Percentiles rank a stretch among this genome's conserved stretches.
phyloP scores from a whole-genome alignment of 352 stramenopile genomes.

The Pythium brassicae region DNA sequence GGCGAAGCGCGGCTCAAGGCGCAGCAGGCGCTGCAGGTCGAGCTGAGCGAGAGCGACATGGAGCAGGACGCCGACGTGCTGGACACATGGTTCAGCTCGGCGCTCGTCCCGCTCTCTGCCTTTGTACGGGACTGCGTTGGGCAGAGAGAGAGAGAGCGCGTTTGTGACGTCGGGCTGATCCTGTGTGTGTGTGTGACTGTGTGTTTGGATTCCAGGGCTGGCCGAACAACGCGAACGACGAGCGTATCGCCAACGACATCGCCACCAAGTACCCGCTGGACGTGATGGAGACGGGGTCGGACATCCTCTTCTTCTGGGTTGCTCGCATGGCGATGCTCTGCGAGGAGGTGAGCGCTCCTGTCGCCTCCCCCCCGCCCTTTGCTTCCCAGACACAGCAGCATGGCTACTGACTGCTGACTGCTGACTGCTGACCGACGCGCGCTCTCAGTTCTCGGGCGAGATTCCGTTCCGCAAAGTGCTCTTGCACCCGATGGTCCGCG shows the following conservation, averaged over 20 bases:
- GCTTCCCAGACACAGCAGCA: too few relatives aligned
- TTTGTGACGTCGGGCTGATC: not conserved
- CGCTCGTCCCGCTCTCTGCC: slow-evolving; percentile 91
- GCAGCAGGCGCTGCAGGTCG: slow-evolving; percentile 68
- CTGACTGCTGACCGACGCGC: not conserved
- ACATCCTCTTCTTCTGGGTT: slow-evolving; percentile 99
- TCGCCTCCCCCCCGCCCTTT: too few relatives aligned
- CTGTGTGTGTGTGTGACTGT: slow-evolving; percentile 27
- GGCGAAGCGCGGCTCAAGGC: slow-evolving; percentile 90
- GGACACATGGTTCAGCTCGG: slow-evolving; percentile 99
- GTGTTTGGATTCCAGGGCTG: slow-evolving; percentile 69
- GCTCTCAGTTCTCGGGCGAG: slow-evolving; percentile 79
- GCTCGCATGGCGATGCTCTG: slow-evolving; percentile 99
- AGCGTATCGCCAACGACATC: slow-evolving; percentile 21
- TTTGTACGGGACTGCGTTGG: slow-evolving; percentile 28
- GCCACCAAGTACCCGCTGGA: slow-evolving; percentile 51
- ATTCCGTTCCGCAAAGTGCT: slow-evolving; percentile 99
- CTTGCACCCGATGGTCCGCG: slow-evolving; percentile 99
- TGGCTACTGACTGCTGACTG: not conserved
- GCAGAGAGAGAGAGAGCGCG: too few relatives aligned
- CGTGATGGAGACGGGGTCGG: slow-evolving; percentile 90
- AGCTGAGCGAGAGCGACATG: slow-evolving; percentile 76
- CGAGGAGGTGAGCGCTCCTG: slow-evolving; percentile 89
- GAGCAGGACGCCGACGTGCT: slow-evolving; percentile 98
- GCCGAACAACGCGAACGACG: slow-evolving; percentile 80